Percentiles rank a stretch among this genome's conserved stretches.
phyloP scores from a whole-genome alignment of 768 basidiomycete genomes.

The Calocybe cyanea region DNA sequence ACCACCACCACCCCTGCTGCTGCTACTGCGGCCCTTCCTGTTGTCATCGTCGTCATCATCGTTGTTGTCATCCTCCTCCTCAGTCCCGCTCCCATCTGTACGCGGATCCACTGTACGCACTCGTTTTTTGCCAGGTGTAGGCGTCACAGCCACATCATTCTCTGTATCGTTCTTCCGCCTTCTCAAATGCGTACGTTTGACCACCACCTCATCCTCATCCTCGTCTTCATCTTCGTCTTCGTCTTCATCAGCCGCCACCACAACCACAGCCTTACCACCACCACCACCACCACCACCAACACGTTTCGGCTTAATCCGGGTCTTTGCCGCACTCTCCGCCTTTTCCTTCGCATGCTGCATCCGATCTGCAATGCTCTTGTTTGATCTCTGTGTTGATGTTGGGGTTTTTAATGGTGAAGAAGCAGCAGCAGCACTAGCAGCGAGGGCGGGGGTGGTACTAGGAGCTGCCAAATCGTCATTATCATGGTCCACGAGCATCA shows the following conservation, averaged over 20 bases:
- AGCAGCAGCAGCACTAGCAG: constrained; percentile 1
- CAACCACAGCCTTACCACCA: too few relatives aligned
- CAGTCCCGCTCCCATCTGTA: neutral
- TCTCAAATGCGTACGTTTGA: too few relatives aligned
- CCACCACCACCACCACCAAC: too few relatives aligned
- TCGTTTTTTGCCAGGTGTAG: constrained; percentile 10
- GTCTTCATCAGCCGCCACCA: neutral
- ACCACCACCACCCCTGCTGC: constrained; percentile 13
- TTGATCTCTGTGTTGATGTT: constrained; percentile 5
- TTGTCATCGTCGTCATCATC: too few relatives aligned
- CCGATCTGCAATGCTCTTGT: constrained; percentile 14
- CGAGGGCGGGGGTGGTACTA: constrained; percentile 1
- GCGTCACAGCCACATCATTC: constrained; percentile 1
- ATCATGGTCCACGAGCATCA: constrained; percentile 3
- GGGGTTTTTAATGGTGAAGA: too few relatives aligned
- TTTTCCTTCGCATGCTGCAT: constrained; percentile 19
- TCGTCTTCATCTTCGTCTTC: neutral
- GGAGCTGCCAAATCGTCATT: too few relatives aligned
- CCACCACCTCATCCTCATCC: constrained; percentile 6
- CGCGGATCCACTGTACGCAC: neutral
- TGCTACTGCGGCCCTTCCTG: too few relatives aligned
- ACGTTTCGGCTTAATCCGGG: constrained; percentile 15
- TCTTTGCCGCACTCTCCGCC: constrained; percentile 17
- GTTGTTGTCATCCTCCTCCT: too few relatives aligned
- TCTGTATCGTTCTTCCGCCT: constrained; percentile 12